Conservation (phyloP, 768 basidiomycete genomes). For the Sutorius australiensis region DNA sequence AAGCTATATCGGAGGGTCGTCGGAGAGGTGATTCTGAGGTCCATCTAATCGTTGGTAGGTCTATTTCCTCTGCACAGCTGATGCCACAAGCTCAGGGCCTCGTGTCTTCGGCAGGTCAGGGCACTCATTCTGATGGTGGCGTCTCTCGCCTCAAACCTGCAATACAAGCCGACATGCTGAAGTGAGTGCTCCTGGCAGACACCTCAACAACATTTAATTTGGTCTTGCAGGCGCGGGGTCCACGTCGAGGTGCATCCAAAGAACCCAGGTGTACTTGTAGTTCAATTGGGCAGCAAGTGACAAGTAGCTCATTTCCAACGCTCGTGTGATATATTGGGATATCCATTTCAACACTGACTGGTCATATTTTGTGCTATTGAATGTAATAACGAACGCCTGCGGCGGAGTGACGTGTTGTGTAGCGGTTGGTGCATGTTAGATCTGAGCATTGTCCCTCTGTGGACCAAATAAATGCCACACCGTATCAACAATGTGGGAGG, state of each 20-base stretch:
- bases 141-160: constrained; percentile 86
- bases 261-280: constrained; percentile 82
- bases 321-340: neutral
- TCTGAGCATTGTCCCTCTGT: neutral
- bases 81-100: neutral
- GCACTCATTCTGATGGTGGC: constrained; percentile 76
- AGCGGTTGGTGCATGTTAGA: neutral
- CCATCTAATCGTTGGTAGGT: constrained; percentile 80
- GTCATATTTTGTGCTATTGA: neutral
- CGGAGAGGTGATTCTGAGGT: constrained; percentile 57
- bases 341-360: neutral
- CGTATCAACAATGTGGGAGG: neutral
- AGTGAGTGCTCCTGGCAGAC: constrained; percentile 39
- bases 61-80: neutral
- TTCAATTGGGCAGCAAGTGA: constrained; percentile 35
- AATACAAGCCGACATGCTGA: constrained; percentile 75
- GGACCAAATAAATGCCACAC: neutral
- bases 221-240: constrained; percentile 55
- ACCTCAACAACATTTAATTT: neutral
- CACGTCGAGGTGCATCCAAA: constrained; percentile 69
- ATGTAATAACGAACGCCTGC: neutral
- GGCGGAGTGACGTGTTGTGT: too few species aligned
- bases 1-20: constrained; percentile 63
- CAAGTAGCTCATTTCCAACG: neutral
- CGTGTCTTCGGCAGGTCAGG: constrained; percentile 59